phyloP scores from a whole-genome alignment of 2,329 filamentous ascomycete genomes.

The Cladophialophora bantiana region DNA sequence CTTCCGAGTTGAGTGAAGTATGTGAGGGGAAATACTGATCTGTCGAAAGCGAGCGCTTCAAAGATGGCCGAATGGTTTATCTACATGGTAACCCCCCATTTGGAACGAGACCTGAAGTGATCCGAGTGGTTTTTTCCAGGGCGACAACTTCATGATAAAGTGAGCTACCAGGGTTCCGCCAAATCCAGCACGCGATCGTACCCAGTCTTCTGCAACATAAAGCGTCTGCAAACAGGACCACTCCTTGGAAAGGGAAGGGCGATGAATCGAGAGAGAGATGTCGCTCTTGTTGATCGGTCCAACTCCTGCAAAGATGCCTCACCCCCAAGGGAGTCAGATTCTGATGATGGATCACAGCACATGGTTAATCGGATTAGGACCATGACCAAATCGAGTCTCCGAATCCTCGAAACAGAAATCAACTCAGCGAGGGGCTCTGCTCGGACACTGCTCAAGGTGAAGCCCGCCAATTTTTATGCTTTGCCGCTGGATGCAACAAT shows the following conservation, averaged over 20 bases:
- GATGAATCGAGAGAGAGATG: not conserved
- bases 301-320: not conserved
- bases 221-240: not conserved
- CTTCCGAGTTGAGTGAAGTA: not conserved
- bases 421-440: not conserved
- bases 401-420: not conserved
- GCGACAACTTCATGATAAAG: not conserved
- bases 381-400: not conserved
- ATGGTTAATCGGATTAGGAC: not conserved
- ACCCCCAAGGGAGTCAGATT: not conserved
- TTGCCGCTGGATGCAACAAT: constrained; percentile 11
- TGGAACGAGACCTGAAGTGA: not conserved
- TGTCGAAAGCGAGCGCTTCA: not conserved
- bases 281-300: not conserved
- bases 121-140: not conserved
- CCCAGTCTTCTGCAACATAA: not conserved
- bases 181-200: not conserved
- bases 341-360: not conserved
- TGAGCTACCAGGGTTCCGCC: not conserved
- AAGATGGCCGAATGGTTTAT: not conserved
- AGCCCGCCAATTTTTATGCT: constrained; percentile 13
- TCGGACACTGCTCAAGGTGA: constrained; percentile 4
- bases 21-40: not conserved
- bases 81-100: not conserved
- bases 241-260: not conserved